phyloP scores from a whole-genome alignment of 768 basidiomycete genomes.

The Tephrocybe sp. region DNA sequence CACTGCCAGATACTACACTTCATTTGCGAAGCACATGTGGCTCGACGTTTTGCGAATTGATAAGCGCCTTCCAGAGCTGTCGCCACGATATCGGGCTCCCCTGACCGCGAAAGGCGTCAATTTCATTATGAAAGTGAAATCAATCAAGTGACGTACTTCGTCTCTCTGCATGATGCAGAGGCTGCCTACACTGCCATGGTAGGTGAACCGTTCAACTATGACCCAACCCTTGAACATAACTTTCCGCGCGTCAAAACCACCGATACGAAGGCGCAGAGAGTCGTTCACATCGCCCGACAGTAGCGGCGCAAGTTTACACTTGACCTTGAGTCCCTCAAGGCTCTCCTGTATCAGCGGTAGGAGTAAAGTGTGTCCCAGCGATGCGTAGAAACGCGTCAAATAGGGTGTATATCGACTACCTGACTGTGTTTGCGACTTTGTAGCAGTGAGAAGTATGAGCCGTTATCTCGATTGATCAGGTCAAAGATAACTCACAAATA shows the following conservation, averaged over 20 bases:
- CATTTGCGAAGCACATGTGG: conserved; percentile 49
- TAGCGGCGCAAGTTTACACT: conserved; percentile 43
- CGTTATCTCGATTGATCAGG: too few relatives aligned
- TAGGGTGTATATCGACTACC: conserved; percentile 72
- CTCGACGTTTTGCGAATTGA: conserved; percentile 47
- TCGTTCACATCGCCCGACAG: conserved; percentile 13
- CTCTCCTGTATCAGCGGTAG: conserved; percentile 52
- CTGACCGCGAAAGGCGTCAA: conserved; percentile 29
- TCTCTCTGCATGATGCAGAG: conserved; percentile 73
- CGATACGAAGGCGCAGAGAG: conserved; percentile 51
- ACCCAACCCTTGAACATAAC: conserved; percentile 73
- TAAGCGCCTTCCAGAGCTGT: conserved; percentile 66
- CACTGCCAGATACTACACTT: too few relatives aligned
- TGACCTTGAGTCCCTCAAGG: conserved; percentile 46
- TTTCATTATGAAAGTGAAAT: neutral
- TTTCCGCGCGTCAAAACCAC: conserved; percentile 64
- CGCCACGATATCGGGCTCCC: conserved; percentile 81
- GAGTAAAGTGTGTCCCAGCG: conserved; percentile 50
- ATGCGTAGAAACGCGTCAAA: conserved; percentile 79
- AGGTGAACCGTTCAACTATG: conserved; percentile 59
- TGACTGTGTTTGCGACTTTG: conserved; percentile 77
- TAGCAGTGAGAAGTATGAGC: neutral
- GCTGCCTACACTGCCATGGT: conserved; percentile 47
- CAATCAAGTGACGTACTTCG: conserved; percentile 42
- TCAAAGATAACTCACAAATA: conserved; percentile 71